A percentile compares a stretch with the other conserved stretches of the same genome.
phyloP scores from a whole-genome alignment of 139 green algal species.

The Chlamydomonas incerta region DNA sequence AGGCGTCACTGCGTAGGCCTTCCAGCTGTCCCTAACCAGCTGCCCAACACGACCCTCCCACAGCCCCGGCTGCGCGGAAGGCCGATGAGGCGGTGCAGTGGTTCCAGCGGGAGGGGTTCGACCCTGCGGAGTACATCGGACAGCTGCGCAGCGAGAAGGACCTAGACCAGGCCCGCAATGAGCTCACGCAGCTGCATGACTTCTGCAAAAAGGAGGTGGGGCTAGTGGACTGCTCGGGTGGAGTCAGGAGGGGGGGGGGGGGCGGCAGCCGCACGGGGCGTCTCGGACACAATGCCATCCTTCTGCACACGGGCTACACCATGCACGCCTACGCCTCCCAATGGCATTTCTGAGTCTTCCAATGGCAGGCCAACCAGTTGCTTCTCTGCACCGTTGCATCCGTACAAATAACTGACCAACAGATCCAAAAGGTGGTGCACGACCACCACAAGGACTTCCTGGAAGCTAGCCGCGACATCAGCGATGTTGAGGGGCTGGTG shows the following conservation, averaged over 20 bases:
- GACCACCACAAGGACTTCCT: constrained; percentile 37
- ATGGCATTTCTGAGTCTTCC: too few relatives aligned
- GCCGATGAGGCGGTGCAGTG: constrained; percentile 13
- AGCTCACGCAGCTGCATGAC: constrained; percentile 27
- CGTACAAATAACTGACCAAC: too few relatives aligned
- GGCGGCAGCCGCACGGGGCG: neutral
- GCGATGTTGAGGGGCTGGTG: constrained; percentile 31
- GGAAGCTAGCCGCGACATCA: constrained; percentile 5
- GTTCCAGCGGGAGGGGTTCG: constrained; percentile 29
- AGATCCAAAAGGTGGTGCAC: constrained; percentile 41
- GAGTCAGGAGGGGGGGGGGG: too few relatives aligned
- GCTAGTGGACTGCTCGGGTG: too few relatives aligned
- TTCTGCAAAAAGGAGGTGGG: constrained; percentile 40
- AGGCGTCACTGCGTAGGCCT: too few relatives aligned
- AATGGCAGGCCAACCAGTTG: too few relatives aligned
- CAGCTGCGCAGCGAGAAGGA: constrained; percentile 1
- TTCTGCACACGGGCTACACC: too few relatives aligned
- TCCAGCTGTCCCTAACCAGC: too few relatives aligned
- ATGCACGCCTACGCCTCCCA: too few relatives aligned
- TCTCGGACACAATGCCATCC: neutral
- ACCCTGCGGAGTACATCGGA: neutral
- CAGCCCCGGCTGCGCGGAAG: neutral
- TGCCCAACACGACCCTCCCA: too few relatives aligned
- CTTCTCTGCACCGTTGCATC: too few relatives aligned
- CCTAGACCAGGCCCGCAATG: constrained; percentile 18